A percentile compares a stretch with the other conserved stretches of the same genome.
Conservation (phyloP, 371 early-diverging fungal species). For the Fennellomyces sp. region DNA sequence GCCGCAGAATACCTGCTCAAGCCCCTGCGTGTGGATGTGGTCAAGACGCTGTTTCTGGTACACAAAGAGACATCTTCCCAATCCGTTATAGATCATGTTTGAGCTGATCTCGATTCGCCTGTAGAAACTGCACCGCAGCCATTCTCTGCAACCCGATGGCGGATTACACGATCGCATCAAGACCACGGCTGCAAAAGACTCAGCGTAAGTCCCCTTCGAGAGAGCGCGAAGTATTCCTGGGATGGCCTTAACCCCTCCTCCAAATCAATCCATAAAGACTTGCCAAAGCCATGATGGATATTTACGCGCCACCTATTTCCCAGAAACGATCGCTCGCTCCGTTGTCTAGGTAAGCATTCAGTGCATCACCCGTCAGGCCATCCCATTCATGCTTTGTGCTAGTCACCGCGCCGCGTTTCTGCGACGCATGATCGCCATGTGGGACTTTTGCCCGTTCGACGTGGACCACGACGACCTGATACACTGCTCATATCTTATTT, state of each 20-base stretch:
- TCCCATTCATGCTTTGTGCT: no score
- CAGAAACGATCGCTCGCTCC: conserved; percentile 17
- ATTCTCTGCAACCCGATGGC: neutral
- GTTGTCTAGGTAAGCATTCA: conserved; percentile 11
- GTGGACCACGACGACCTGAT: conserved; percentile 63
- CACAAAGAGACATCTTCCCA: conserved; percentile 1
- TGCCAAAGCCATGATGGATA: conserved; percentile 24
- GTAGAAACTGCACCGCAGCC: conserved; percentile 18
- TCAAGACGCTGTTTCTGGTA: conserved; percentile 61
- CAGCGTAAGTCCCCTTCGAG: conserved; percentile 21
- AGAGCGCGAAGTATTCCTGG: no score
- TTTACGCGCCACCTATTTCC: conserved; percentile 18
- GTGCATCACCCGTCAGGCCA: no score
- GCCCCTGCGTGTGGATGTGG: conserved; percentile 51
- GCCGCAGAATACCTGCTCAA: conserved; percentile 59
- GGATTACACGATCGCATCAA: conserved; percentile 25
- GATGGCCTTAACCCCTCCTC: no score
- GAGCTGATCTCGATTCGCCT: neutral
- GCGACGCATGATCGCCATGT: conserved; percentile 51
- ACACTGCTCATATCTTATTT: conserved; percentile 67
- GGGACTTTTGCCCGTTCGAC: conserved; percentile 75
- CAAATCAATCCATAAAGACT: no score
- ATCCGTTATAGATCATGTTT: neutral
- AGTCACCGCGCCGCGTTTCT: conserved; percentile 47
- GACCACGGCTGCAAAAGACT: conserved; percentile 22